Percentiles rank a stretch among this genome's conserved stretches.
Evolutionary conservation across 306 rosid genomes (phyloP).

Genomic region (Dicorynia guianensis): DNA sequence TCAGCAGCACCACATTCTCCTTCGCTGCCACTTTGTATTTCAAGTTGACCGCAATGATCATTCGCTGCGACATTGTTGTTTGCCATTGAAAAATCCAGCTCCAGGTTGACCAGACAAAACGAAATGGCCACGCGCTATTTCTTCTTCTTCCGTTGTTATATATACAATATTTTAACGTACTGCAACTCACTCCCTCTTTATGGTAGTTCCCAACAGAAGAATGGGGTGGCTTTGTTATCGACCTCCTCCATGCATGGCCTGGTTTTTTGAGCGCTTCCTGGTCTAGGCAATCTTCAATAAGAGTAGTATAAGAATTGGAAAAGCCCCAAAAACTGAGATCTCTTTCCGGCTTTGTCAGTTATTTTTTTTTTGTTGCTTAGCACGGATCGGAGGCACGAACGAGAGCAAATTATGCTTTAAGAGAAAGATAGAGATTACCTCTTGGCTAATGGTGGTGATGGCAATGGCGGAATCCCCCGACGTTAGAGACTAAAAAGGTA

Average conservation of each 20-base stretch:
- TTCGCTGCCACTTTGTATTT: constrained; percentile 6
- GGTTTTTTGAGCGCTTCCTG: neutral
- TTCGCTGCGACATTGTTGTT: constrained; percentile 16
- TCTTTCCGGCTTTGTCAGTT: too few species aligned
- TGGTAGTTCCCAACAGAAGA: neutral
- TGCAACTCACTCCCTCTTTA: neutral
- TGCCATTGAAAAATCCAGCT: constrained; percentile 3
- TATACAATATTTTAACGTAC: too few species aligned
- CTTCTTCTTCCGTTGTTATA: neutral
- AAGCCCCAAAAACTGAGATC: too few species aligned
- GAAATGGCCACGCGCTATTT: neutral
- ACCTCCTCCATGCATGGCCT: neutral
- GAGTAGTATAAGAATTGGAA: too few species aligned
- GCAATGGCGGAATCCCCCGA: too few species aligned
- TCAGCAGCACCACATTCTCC: constrained; percentile 10
- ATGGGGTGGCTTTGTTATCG: neutral
- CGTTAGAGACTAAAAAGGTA: too few species aligned
- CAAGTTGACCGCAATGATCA: constrained; percentile 39
- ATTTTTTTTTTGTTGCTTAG: too few species aligned
- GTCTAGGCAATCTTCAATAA: neutral
- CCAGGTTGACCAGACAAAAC: too few species aligned
- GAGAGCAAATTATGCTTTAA: too few species aligned
- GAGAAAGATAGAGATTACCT: too few species aligned
- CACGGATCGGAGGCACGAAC: too few species aligned
- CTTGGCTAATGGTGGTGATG: too few species aligned